phyloP scores from a whole-genome alignment of 225 moss, liverwort and hornwort species.

The Polytrichum commune region DNA sequence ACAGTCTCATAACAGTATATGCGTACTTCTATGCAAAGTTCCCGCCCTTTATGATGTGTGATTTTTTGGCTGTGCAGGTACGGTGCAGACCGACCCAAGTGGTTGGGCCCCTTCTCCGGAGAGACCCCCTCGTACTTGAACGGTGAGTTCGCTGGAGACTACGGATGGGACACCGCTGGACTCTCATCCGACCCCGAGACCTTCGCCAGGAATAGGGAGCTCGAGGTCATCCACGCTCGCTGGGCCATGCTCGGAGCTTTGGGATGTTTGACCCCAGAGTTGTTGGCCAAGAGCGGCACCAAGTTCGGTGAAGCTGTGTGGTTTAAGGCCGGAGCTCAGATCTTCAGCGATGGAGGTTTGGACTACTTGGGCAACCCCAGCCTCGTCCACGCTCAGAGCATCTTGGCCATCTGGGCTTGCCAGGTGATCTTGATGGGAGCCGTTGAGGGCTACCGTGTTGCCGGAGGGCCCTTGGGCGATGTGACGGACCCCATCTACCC shows the following conservation, averaged over 20 bases:
- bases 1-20: slow-evolving; percentile 26
- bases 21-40: slow-evolving; percentile 25
- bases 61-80: slow-evolving; percentile 20
- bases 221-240: slow-evolving; percentile 51
- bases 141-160: slow-evolving; percentile 56
- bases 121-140: slow-evolving; percentile 41
- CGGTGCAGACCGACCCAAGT: slow-evolving; percentile 24
- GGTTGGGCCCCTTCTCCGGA: slow-evolving; percentile 19
- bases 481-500: slow-evolving; percentile 44
- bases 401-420: slow-evolving; percentile 15
- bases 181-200: slow-evolving; percentile 46
- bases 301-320: slow-evolving; percentile 48
- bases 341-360: slow-evolving; percentile 36
- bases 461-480: slow-evolving; percentile 43
- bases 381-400: slow-evolving; percentile 23
- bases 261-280: slow-evolving; percentile 36
- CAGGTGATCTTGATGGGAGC: slow-evolving; percentile 26
- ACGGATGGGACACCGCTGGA: slow-evolving; percentile 54
- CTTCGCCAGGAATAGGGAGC: slow-evolving; percentile 44
- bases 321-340: slow-evolving; percentile 60
- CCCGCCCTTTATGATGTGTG: slow-evolving; percentile 21
- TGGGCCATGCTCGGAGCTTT: slow-evolving; percentile 59
- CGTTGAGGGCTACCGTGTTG: slow-evolving; percentile 20
- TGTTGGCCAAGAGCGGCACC: slow-evolving; percentile 48
- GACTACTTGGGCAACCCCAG: slow-evolving; percentile 43